Conservation (phyloP, 2,329 filamentous ascomycete genomes). For the Colletotrichum echinochloae region DNA sequence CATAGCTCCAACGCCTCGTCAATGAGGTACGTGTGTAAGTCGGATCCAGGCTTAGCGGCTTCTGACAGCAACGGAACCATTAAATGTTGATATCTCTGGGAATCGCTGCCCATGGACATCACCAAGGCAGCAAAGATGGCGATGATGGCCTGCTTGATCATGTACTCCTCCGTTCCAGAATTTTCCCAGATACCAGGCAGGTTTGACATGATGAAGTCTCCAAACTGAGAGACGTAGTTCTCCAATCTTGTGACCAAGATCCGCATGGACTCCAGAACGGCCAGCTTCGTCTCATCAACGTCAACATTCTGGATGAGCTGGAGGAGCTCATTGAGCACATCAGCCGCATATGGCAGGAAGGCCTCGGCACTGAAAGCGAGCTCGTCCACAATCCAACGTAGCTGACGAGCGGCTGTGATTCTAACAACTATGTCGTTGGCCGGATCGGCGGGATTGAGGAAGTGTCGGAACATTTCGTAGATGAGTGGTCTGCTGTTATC, state of each 20-base stretch:
- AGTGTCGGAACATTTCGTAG: conserved; percentile 89
- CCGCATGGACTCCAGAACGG: conserved; percentile 86
- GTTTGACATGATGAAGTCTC: conserved; percentile 84
- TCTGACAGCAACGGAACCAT: conserved; percentile 86
- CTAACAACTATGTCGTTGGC: conserved; percentile 92
- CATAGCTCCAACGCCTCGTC: conserved; percentile 94
- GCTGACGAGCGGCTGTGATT: conserved; percentile 88
- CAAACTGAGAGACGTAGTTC: conserved; percentile 73
- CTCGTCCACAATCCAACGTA: conserved; percentile 84
- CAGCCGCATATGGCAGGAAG: conserved; percentile 82
- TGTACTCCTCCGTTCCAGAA: conserved; percentile 82
- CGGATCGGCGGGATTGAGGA: conserved; percentile 81
- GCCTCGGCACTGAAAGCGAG: conserved; percentile 80
- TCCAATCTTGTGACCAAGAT: conserved; percentile 86
- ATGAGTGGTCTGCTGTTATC: conserved; percentile 77
- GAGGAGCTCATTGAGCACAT: conserved; percentile 80
- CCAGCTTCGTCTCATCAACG: conserved; percentile 89
- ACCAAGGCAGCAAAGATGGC: conserved; percentile 87
- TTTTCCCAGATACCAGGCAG: conserved; percentile 87
- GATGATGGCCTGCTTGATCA: conserved; percentile 94
- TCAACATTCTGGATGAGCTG: conserved; percentile 83
- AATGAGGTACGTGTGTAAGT: conserved; percentile 83
- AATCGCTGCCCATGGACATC: conserved; percentile 84
- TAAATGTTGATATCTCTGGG: conserved; percentile 80
- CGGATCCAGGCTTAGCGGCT: conserved; percentile 81